Evolutionary conservation across 768 basidiomycete genomes (phyloP).

Genomic region (Xerocomellus chrysenteron): DNA sequence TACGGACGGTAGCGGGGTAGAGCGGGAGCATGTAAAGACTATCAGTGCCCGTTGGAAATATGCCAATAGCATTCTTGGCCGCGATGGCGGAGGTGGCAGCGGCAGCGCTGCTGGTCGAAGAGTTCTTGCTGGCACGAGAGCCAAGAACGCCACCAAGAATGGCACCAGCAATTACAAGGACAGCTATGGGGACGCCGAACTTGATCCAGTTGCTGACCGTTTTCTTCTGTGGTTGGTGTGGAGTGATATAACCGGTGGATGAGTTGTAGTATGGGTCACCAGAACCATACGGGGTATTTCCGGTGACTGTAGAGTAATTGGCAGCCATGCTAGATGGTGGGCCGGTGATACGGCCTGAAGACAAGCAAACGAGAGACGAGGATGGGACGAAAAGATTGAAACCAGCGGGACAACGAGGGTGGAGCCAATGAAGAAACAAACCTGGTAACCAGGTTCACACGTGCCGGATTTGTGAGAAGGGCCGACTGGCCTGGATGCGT

Average conservation of each 20-base stretch:
- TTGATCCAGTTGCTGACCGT: slow-evolving; percentile 71
- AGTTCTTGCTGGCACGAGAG: slow-evolving; percentile 48
- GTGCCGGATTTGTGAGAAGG: background rate
- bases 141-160: slow-evolving; percentile 83
- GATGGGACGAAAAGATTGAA: slow-evolving; percentile 12
- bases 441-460: slow-evolving; percentile 16
- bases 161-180: slow-evolving; percentile 63
- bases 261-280: slow-evolving; percentile 69
- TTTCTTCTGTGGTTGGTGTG: slow-evolving; percentile 46
- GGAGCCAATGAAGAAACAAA: background rate
- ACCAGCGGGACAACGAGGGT: slow-evolving; percentile 11
- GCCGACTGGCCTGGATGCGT: too few species aligned
- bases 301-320: slow-evolving; percentile 37
- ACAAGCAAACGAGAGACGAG: slow-evolving; percentile 24
- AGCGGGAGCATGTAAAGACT: slow-evolving; percentile 77
- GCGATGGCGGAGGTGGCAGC: slow-evolving; percentile 54
- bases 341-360: slow-evolving; percentile 15
- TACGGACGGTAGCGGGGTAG: slow-evolving; percentile 84
- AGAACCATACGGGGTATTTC: slow-evolving; percentile 49
- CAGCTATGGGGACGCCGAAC: slow-evolving; percentile 63
- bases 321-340: slow-evolving; percentile 37
- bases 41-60: slow-evolving; percentile 78
- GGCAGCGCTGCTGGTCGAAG: slow-evolving; percentile 19
- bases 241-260: slow-evolving; percentile 69
- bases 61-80: slow-evolving; percentile 58